Percentiles rank a stretch among this genome's conserved stretches.
phyloP scores from a whole-genome alignment of 371 early-diverging fungal species.

The Mortierella polycephala region DNA sequence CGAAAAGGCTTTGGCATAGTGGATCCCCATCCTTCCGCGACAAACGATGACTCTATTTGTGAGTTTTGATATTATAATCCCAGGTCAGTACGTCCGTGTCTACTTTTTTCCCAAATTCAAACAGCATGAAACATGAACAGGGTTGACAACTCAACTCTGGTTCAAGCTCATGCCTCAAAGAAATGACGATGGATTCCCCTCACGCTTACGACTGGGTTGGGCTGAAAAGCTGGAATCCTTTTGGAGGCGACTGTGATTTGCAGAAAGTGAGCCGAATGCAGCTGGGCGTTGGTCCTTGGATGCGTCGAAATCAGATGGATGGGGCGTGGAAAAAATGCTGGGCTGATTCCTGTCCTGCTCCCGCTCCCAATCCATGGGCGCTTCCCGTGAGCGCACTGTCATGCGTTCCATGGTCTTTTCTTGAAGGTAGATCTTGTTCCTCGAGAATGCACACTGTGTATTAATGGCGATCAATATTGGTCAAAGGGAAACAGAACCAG shows the following conservation, averaged over 20 bases:
- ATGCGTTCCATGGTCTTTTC: conserved; percentile 30
- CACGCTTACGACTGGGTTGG: conserved; percentile 23
- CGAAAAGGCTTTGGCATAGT: conserved; percentile 12
- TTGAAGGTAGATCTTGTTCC: too few relatives aligned
- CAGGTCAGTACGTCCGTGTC: too few relatives aligned
- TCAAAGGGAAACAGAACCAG: background rate
- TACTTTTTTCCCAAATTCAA: too few relatives aligned
- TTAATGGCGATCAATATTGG: too few relatives aligned
- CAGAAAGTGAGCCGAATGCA: conserved; percentile 3
- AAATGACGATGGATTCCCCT: background rate
- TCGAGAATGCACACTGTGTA: too few relatives aligned
- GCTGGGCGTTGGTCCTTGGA: background rate
- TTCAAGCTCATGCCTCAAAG: background rate
- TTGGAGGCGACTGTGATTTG: conserved; percentile 9
- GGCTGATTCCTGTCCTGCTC: conserved; percentile 40
- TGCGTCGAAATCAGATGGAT: conserved; percentile 5
- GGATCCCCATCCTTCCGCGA: conserved; percentile 14
- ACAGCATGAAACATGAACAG: background rate
- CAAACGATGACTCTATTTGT: conserved; percentile 2
- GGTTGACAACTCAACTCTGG: background rate
- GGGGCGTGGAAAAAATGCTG: conserved; percentile 35
- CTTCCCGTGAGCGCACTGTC: conserved; percentile 41
- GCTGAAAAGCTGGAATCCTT: conserved; percentile 28
- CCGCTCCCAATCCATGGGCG: conserved; percentile 55
- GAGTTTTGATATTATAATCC: too few relatives aligned